Conservation (phyloP, 2,329 filamentous ascomycete species). For the Stagonosporopsis cucurbitacearum region DNA sequence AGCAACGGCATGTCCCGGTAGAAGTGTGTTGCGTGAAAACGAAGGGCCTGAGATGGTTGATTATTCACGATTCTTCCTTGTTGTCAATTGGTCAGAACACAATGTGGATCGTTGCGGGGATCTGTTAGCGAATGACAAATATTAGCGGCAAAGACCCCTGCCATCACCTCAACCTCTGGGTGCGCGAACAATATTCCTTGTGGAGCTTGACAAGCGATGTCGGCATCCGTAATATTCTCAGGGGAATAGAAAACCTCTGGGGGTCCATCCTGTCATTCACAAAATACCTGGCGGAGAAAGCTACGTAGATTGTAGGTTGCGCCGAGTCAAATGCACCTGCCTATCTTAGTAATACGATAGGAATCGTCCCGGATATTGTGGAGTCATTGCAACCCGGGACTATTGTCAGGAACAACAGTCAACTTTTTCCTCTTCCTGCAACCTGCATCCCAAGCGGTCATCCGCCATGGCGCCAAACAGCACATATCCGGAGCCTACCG, state of each 20-base stretch:
- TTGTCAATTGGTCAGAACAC: background rate
- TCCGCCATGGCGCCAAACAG: conserved; percentile 6
- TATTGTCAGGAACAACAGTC: background rate
- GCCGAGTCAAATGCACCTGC: conserved; percentile 4
- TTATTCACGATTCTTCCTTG: background rate
- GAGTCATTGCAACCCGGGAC: background rate
- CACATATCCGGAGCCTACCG: conserved; percentile 27
- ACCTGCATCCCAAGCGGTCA: background rate
- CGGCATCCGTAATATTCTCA: background rate
- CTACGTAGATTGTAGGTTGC: too few species aligned
- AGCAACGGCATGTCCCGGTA: too few species aligned
- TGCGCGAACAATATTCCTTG: background rate
- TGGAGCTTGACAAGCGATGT: conserved; percentile 10
- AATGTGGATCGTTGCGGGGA: background rate
- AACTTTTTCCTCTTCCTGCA: background rate
- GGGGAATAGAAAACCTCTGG: background rate
- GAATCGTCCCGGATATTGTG: background rate
- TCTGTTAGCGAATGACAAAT: conserved; percentile 6
- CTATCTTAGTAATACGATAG: background rate
- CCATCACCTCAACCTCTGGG: conserved; percentile 7
- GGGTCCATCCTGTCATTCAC: background rate
- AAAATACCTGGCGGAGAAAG: background rate
- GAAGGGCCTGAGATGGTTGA: background rate
- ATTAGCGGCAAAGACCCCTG: conserved; percentile 4
- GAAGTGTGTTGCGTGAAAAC: too few species aligned